Conservation (phyloP, 331 rosid species). For the Erythrophleum ivorense region DNA sequence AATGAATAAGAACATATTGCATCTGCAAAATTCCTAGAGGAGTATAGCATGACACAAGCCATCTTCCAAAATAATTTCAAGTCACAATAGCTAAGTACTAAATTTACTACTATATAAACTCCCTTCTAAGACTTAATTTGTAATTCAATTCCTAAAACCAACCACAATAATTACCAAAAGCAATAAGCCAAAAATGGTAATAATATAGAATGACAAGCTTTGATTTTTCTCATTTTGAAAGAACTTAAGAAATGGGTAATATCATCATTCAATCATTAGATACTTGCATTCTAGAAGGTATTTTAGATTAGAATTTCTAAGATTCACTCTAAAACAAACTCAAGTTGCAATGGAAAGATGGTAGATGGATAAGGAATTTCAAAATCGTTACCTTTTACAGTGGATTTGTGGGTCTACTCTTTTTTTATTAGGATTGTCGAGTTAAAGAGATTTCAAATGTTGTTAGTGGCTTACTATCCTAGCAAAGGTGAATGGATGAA, state of each 20-base stretch:
- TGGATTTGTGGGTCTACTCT: too few species aligned
- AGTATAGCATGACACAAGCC: neutral
- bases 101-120: constrained; percentile 13
- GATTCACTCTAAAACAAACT: neutral
- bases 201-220: neutral
- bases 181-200: neutral
- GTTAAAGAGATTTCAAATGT: too few species aligned
- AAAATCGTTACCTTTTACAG: too few species aligned
- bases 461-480: too few species aligned
- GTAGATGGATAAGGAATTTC: too few species aligned
- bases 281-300: neutral
- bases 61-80: constrained; percentile 2
- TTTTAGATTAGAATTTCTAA: neutral
- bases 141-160: constrained; percentile 22
- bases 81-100: neutral
- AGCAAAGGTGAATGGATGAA: too few species aligned
- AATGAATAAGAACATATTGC: neutral
- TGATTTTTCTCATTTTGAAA: neutral
- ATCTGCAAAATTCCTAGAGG: neutral
- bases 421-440: too few species aligned
- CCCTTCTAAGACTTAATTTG: constrained; percentile 20
- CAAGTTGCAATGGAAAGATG: too few species aligned
- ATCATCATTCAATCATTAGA: neutral
- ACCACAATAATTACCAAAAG: constrained; percentile 23
- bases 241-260: neutral